Evolutionary conservation across 108 stramenopile species (phyloP).

Genomic region (Discostella stelligeroides): DNA sequence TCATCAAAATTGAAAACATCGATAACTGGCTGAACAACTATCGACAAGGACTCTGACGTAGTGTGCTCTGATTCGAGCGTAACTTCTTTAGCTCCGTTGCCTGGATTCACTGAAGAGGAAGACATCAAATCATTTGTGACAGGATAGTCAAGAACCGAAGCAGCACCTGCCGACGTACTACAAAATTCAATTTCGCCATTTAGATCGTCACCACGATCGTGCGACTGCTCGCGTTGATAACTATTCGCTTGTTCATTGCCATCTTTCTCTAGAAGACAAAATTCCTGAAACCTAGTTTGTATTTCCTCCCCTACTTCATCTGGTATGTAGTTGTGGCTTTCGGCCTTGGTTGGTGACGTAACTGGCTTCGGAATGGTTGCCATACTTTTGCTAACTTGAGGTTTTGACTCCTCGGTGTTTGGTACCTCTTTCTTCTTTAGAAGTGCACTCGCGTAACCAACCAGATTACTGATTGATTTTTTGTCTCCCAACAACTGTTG

Average conservation of each 20-base stretch:
- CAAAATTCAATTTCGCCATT: slow-evolving; percentile 11
- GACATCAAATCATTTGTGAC: background rate
- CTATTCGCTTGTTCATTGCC: background rate
- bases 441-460: slow-evolving; percentile 47
- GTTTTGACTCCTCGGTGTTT: background rate
- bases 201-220: background rate
- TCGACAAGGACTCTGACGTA: no score
- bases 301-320: slow-evolving; percentile 42
- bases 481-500: slow-evolving; percentile 2
- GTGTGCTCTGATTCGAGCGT: no score
- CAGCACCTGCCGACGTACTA: slow-evolving; percentile 8
- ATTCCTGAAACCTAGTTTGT: slow-evolving; percentile 43
- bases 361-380: slow-evolving; percentile 3
- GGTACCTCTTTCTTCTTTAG: slow-evolving; percentile 31
- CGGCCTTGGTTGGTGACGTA: slow-evolving; percentile 7
- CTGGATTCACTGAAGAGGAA: no score
- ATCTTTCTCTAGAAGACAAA: slow-evolving; percentile 22
- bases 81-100: no score
- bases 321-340: slow-evolving; percentile 15
- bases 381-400: background rate
- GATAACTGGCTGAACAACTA: no score
- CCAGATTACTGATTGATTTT: slow-evolving; percentile 16
- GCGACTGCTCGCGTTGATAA: background rate
- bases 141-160: slow-evolving; percentile 10
- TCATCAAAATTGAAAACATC: no score